Conservation (phyloP, 1,284 basidiomycete genomes). For the Fomitopsis palustris region DNA sequence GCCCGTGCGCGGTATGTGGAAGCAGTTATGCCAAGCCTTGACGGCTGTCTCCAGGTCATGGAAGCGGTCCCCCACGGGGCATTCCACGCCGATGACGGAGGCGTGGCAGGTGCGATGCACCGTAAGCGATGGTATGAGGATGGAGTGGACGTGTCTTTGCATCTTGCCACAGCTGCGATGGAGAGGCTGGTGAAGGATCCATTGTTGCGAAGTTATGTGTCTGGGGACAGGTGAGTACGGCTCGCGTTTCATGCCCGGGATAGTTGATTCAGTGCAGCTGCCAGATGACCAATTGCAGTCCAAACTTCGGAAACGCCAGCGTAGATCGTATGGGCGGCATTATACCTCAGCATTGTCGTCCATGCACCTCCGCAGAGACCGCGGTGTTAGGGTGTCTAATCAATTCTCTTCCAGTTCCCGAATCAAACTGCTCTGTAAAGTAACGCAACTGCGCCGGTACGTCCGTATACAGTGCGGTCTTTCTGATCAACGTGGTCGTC, state of each 20-base stretch:
- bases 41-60: slow-evolving; percentile 39
- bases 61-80: slow-evolving; percentile 20
- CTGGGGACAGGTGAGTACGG: background rate
- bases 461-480: no score
- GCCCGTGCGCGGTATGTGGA: slow-evolving; percentile 29
- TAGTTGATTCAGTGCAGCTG: background rate
- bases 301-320: no score
- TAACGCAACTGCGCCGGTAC: background rate
- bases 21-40: slow-evolving; percentile 34
- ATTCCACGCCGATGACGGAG: background rate
- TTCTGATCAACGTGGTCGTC: background rate
- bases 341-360: no score
- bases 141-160: slow-evolving; percentile 14
- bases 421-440: background rate
- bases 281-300: background rate
- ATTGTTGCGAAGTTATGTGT: slow-evolving; percentile 2
- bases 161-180: slow-evolving; percentile 3
- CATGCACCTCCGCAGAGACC: no score
- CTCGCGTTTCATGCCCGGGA: background rate
- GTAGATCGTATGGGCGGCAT: no score
- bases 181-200: slow-evolving; percentile 9
- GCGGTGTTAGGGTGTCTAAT: no score
- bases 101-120: background rate
- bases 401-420: background rate
- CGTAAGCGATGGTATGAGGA: slow-evolving; percentile 13